Evolutionary conservation across 306 rosid species (phyloP).

Genomic region (Hylodesmum podocarpum): DNA sequence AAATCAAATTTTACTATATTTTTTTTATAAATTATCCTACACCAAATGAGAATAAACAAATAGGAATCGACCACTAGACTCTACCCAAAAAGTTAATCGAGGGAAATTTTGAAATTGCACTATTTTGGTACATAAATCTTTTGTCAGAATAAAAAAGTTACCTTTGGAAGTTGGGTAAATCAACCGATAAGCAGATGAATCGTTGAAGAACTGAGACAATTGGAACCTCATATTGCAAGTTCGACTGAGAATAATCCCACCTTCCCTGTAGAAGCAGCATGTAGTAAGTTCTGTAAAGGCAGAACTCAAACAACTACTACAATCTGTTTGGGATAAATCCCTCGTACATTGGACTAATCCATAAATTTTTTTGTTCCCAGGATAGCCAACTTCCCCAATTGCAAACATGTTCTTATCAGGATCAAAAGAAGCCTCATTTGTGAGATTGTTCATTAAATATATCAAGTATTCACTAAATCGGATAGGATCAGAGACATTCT

Average conservation of each 20-base stretch:
- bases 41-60: not conserved
- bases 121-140: not conserved
- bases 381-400: constrained; percentile 31
- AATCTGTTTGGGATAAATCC: constrained; percentile 35
- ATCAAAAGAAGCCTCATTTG: constrained; percentile 31
- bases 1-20: not conserved
- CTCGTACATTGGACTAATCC: constrained; percentile 63
- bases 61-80: not conserved
- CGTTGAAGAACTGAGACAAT: constrained; percentile 30
- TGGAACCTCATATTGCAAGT: constrained; percentile 54
- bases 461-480: constrained; percentile 19
- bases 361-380: constrained; percentile 35
- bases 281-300: constrained; percentile 40
- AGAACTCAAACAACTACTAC: constrained; percentile 40
- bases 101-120: too few relatives aligned
- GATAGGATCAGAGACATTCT: constrained; percentile 21
- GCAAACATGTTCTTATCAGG: constrained; percentile 47
- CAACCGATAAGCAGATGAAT: constrained; percentile 24
- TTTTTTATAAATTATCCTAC: not conserved
- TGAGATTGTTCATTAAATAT: constrained; percentile 33
- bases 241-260: constrained; percentile 42
- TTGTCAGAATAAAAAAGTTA: not conserved
- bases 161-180: constrained; percentile 33
- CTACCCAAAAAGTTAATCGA: not conserved
- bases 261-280: constrained; percentile 37